These are phyloP conservation scores for Botrytis paeoniae DNA, from an alignment of 2,329 filamentous ascomycete species.

Conservation along the genomic window DNA sequence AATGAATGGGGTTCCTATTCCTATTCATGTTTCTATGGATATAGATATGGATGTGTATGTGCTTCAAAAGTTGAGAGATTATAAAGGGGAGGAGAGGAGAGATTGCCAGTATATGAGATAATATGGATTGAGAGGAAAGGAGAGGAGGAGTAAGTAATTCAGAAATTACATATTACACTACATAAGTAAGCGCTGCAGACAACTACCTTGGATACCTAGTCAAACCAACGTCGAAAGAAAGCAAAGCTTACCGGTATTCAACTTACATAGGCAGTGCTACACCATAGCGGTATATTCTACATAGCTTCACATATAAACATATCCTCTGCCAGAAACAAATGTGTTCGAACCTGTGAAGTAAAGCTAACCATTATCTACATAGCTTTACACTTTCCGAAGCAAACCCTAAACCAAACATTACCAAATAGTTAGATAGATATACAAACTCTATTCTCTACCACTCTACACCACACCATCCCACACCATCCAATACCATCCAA, in stretches of 20 bases:
- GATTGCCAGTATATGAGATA: not conserved
- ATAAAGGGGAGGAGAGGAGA: not conserved
- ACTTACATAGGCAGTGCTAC: too few relatives aligned
- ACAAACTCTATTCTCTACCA: not conserved
- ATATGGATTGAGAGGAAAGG: not conserved
- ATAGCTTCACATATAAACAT: too few relatives aligned
- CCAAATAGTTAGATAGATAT: not conserved
- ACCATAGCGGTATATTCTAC: too few relatives aligned
- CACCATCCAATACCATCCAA: not conserved
- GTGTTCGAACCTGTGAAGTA: too few relatives aligned
- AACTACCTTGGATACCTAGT: too few relatives aligned
- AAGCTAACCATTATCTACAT: not conserved
- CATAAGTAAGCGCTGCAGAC: too few relatives aligned
- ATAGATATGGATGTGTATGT: not conserved
- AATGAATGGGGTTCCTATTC: not conserved
- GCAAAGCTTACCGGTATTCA: too few relatives aligned
- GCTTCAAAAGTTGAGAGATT: not conserved
- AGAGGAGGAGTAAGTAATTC: not conserved
- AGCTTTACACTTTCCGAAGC: not conserved
- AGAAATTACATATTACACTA: too few relatives aligned
- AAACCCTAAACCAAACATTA: not conserved
- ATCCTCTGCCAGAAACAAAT: too few relatives aligned
- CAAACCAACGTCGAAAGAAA: too few relatives aligned
- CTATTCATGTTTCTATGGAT: not conserved
- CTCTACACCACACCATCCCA: not conserved